phyloP scores from a whole-genome alignment of 441 rosid genomes.

The Populus hybrid region DNA sequence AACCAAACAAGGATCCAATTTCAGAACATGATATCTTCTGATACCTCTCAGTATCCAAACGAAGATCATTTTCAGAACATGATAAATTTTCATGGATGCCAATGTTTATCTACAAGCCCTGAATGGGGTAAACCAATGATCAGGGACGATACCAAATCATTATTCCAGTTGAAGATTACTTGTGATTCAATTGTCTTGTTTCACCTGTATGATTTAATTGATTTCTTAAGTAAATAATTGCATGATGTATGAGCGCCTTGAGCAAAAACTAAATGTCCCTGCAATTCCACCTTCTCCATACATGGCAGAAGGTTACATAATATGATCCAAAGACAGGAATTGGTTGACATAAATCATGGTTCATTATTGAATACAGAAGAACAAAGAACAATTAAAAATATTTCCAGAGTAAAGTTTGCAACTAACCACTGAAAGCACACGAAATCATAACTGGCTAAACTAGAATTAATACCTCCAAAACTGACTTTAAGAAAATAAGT shows the following conservation, averaged over 20 bases:
- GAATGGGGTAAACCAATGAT: neutral
- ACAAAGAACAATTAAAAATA: neutral
- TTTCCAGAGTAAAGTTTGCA: neutral
- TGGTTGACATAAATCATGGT: neutral
- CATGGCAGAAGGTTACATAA: neutral
- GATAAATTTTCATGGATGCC: neutral
- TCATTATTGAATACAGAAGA: neutral
- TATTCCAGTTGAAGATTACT: neutral
- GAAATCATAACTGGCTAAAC: conserved; percentile 5
- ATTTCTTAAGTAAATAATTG: neutral
- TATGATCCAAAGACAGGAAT: neutral
- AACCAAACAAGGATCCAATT: neutral
- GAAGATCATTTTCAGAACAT: neutral
- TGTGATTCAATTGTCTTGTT: neutral
- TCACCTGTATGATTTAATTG: neutral
- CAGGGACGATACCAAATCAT: neutral
- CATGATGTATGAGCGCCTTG: neutral
- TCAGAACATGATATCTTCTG: neutral
- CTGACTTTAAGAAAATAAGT: conserved; percentile 83
- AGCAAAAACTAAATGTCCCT: neutral
- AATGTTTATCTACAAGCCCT: neutral
- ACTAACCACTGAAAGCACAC: neutral
- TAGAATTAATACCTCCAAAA: conserved; percentile 68
- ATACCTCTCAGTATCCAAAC: neutral
- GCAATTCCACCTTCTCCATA: neutral